Evolutionary conservation across 345 rosid genomes (phyloP).

Genomic region (Eucalyptus pauciflora): DNA sequence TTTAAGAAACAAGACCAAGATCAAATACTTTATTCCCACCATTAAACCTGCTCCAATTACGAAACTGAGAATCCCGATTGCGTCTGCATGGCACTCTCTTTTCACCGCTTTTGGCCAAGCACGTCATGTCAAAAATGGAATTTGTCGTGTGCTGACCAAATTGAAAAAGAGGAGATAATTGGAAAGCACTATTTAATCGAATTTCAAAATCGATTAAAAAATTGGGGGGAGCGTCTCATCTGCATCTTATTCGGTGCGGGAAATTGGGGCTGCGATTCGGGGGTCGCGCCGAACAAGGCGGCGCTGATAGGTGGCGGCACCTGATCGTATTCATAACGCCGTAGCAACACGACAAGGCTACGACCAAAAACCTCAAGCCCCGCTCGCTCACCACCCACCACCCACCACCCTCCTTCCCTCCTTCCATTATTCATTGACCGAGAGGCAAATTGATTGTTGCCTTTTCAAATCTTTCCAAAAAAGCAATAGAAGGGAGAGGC

Average conservation of each 20-base stretch:
- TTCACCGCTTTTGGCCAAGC: background rate
- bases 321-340: background rate
- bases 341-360: background rate
- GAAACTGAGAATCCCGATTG: background rate
- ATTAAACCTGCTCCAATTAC: background rate
- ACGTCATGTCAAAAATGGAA: background rate
- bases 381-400: background rate
- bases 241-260: background rate
- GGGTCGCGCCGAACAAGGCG: background rate
- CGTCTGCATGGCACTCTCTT: background rate
- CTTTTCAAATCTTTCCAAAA: background rate
- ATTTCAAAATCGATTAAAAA: background rate
- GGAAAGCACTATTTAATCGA: background rate
- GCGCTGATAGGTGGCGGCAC: background rate
- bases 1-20: background rate
- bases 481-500: background rate
- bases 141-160: background rate
- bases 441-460: background rate
- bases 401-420: background rate
- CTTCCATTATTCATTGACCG: background rate
- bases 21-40: background rate
- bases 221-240: background rate
- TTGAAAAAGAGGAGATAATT: background rate
- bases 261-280: background rate
- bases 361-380: background rate